Evolutionary conservation across 2,329 filamentous ascomycete species (phyloP).

Genomic region (Ophiostoma sp.): DNA sequence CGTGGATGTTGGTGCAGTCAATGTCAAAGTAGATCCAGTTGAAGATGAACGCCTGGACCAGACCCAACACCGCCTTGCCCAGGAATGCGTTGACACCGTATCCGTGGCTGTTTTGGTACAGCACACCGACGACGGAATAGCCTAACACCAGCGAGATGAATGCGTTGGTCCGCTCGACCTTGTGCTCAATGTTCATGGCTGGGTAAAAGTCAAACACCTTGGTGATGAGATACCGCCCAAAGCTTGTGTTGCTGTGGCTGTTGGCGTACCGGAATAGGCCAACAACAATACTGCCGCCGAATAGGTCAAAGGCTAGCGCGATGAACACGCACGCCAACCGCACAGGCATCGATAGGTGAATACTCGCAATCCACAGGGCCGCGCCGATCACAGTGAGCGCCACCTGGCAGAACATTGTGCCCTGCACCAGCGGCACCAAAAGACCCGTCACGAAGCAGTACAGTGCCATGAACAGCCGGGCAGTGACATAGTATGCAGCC

Average conservation of each 20-base stretch:
- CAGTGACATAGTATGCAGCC: slow-evolving; percentile 61
- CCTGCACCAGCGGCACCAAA: slow-evolving; percentile 58
- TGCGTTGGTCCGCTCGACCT: slow-evolving; percentile 63
- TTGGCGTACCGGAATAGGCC: slow-evolving; percentile 39
- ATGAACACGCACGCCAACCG: slow-evolving; percentile 58
- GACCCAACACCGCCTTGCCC: slow-evolving; percentile 61
- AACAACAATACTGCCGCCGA: slow-evolving; percentile 47
- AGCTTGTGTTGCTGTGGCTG: slow-evolving; percentile 29
- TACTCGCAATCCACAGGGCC: slow-evolving; percentile 61
- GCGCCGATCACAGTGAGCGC: slow-evolving; percentile 48
- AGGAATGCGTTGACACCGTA: slow-evolving; percentile 60
- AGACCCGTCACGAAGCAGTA: slow-evolving; percentile 51
- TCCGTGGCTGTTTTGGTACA: slow-evolving; percentile 56
- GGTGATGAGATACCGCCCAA: slow-evolving; percentile 34
- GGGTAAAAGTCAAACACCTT: slow-evolving; percentile 59
- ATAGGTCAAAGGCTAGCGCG: slow-evolving; percentile 56
- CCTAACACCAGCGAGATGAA: slow-evolving; percentile 66
- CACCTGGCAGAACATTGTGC: slow-evolving; percentile 53
- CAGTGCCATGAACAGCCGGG: slow-evolving; percentile 53
- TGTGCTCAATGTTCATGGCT: slow-evolving; percentile 65
- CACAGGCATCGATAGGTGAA: slow-evolving; percentile 56
- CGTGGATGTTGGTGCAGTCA: slow-evolving; percentile 55
- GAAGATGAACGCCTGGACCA: slow-evolving; percentile 59
- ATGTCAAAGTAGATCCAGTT: slow-evolving; percentile 67
- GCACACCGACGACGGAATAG: slow-evolving; percentile 61